Evolutionary conservation across 2,329 filamentous ascomycete species (phyloP), one percentile per base, ranked within the genome.

Genomic region (Epichloe festucae): DNA sequence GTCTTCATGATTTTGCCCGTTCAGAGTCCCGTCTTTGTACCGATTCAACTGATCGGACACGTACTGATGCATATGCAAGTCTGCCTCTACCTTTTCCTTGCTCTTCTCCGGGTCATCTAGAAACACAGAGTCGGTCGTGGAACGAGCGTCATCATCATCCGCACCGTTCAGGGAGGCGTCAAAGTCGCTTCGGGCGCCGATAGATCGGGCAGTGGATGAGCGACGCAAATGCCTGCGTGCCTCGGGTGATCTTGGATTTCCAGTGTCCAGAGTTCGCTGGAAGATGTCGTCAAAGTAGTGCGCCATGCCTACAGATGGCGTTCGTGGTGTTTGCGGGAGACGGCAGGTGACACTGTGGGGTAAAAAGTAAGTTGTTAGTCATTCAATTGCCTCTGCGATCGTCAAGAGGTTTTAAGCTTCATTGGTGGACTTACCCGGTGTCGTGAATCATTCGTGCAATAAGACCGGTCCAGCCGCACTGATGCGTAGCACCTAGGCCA

Each of bases 391-490:
- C 14, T 14, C 41, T 23, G 11, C 17, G 12, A 35, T 46, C 2
- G n/a, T 45, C 43, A 15, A 15, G n/a, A 10, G 19, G 39, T 19
- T 19, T 12, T 10, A 5, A 17, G 17, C 12, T 17, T 45, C 42
- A 27, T 6, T 38, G 15, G 15, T 46, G 14, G 7, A 71, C 84
- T 73, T 82, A 93, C 87, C 90, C 91, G 59, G 91, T 96, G 63
- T 97, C 93, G 61, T 97, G 91, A 54, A 97, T 97, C 81, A 97
- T 87, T 69, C 94, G 90, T 27, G 91, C 91, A 65, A 97, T 89
- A 58, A 97, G 70, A 23, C 91, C 91, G 39, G 91, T 96, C 91
- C 93, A 97, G 48, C 91, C 91, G 63, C 89, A 95, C 68, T 97
- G 93, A 68, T 97, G 93, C 46, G 84, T 91, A 39, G 91, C 89